Evolutionary conservation across 495 filamentous ascomycete genomes (phyloP), one percentile per base, ranked within the genome.

Genomic region (Trypethelium eluteriae): DNA sequence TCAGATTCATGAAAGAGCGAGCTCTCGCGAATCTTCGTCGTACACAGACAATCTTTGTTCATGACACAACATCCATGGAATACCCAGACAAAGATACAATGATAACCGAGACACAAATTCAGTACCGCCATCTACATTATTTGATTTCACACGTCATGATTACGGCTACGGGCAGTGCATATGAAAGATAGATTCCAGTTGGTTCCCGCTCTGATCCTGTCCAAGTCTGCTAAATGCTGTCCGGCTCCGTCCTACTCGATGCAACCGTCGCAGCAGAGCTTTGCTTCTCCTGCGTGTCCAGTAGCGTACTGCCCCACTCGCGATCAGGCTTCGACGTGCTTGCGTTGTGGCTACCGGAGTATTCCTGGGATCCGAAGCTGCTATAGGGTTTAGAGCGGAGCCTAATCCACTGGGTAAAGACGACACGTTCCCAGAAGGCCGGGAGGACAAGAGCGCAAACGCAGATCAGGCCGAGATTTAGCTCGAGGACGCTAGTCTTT

Each of bases 191-290:
- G 25, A 25, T 25, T 25, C 25, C 25, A 25, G 25, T 25, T 25
- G 25, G 25, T 25, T 25, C 25, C 25, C 25, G 44, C 67, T 69
- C 39, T 69, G 14, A 2, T 64, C 67, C 25, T 69, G 67, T 46
- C 7, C 41, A 16, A 46, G 0, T 46, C 7, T 46, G 41, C 9
- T 46, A 7, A 46, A 46, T 9, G 14, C 41, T 46, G 7, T 16
- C 41, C 41, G 41, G 41, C 41, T 16, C 41, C 41, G 7, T 46
- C 14, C 14, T 16, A 1, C 41, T 46, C 41, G 41, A 46, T 9
- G 41, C 41, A 46, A 46, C 7, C 9, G 41, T 46, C 14, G 14
- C 41, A 9, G 14, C 41, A 16, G 41, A 46, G 41, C 41, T 7
- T 16, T 46, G 41, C 41, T 7, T 46, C 14, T 16, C 41, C 9